These are phyloP conservation scores for Yamadazyma dendronema DNA, from an alignment of 1,139 yeast genomes.

Conservation along the genomic window DNA sequence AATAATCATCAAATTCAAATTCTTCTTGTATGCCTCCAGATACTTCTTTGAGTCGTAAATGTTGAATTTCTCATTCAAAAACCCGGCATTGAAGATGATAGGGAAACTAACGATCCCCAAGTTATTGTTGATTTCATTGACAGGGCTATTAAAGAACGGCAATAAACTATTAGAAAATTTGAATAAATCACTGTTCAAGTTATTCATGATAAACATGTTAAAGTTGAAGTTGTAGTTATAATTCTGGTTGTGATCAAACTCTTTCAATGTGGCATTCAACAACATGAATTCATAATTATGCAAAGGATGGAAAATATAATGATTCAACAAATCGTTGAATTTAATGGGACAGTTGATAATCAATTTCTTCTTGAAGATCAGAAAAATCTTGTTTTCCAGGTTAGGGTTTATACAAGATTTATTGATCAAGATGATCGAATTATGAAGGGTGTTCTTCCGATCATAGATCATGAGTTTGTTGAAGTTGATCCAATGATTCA, in stretches of 20 bases:
- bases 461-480: conserved; percentile 33
- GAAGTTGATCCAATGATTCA: conserved; percentile 32
- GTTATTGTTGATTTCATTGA: conserved; percentile 38
- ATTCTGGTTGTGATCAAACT: conserved; percentile 24
- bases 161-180: conserved; percentile 15
- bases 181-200: conserved; percentile 13
- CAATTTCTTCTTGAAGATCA: conserved; percentile 42
- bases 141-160: conserved; percentile 22
- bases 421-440: conserved; percentile 46
- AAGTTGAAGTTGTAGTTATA: conserved; percentile 13
- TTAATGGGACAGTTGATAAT: conserved; percentile 44
- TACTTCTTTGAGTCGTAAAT: conserved; percentile 6
- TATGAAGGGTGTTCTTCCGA: conserved; percentile 43
- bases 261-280: conserved; percentile 38
- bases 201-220: conserved; percentile 9
- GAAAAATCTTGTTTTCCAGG: conserved; percentile 21
- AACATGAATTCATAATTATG: conserved; percentile 40
- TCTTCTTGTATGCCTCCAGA: conserved; percentile 9
- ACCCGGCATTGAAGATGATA: conserved; percentile 34
- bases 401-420: conserved; percentile 32
- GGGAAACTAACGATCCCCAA: conserved; percentile 47
- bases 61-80: conserved; percentile 17
- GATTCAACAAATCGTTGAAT: conserved; percentile 43
- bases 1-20: conserved; percentile 24
- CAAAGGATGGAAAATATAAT: conserved; percentile 39